A percentile compares a stretch with the other conserved stretches of the same genome.
Conservation (phyloP, 352 stramenopile species). For the Phytopythium chamaehyphon region DNA sequence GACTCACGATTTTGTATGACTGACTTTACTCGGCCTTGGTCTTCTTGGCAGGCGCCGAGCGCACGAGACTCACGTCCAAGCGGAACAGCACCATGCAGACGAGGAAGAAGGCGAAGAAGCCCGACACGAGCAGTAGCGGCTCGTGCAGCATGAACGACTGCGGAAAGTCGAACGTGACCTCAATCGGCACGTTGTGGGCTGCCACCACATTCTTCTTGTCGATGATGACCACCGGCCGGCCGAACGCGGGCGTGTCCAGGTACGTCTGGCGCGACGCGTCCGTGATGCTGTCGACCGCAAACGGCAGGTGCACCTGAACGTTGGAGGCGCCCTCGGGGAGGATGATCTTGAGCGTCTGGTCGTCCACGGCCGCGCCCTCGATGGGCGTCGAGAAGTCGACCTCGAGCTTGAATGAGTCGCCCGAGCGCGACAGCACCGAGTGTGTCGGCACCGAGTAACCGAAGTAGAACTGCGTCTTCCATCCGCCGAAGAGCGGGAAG, state of each 20-base stretch:
- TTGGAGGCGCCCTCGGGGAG: constrained; percentile 79
- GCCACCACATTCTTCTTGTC: constrained; percentile 83
- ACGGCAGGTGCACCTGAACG: constrained; percentile 73
- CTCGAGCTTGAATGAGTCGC: constrained; percentile 77
- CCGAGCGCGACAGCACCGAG: constrained; percentile 61
- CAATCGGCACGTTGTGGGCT: constrained; percentile 80
- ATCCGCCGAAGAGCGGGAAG: constrained; percentile 87
- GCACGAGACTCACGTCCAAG: constrained; percentile 73
- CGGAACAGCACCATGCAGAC: constrained; percentile 85
- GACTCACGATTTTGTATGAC: constrained; percentile 1
- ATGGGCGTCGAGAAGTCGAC: constrained; percentile 85
- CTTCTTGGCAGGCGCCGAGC: constrained; percentile 30
- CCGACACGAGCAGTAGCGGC: constrained; percentile 79
- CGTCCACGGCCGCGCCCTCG: constrained; percentile 73
- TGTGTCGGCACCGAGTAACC: constrained; percentile 85
- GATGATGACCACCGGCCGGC: constrained; percentile 77
- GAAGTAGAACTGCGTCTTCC: constrained; percentile 88
- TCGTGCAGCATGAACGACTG: constrained; percentile 82
- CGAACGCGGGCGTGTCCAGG: constrained; percentile 76
- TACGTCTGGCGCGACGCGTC: constrained; percentile 78
- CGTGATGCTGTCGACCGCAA: constrained; percentile 50
- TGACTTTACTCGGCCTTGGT: constrained; percentile 61
- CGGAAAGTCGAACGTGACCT: constrained; percentile 86
- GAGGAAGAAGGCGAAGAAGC: constrained; percentile 81
- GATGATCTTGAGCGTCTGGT: constrained; percentile 86